Evolutionary conservation across 805 yeast genomes (phyloP).

Genomic region (Wickerhamiella bombiphila): DNA sequence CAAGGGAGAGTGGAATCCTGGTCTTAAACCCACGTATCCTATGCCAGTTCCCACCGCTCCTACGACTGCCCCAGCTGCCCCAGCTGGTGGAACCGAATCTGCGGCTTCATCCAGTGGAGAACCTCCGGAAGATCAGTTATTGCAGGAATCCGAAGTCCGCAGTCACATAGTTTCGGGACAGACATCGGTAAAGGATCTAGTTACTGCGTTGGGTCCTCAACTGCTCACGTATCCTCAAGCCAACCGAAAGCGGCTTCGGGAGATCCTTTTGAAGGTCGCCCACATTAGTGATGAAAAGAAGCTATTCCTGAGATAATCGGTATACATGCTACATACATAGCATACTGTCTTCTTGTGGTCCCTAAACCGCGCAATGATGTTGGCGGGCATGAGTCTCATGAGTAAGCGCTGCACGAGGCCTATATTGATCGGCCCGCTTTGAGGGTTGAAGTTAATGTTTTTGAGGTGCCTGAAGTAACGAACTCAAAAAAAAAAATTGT

Average conservation of each 20-base stretch:
- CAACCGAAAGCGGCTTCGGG: slow-evolving; percentile 46
- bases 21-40: slow-evolving; percentile 21
- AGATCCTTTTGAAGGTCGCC: slow-evolving; percentile 41
- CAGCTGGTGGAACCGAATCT: not conserved
- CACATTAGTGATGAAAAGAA: slow-evolving; percentile 36
- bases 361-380: no score
- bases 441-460: no score
- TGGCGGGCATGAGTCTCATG: no score
- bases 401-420: no score
- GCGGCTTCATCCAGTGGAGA: slow-evolving; percentile 16
- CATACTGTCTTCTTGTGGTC: no score
- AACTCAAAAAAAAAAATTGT: no score
- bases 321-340: no score
- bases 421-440: no score
- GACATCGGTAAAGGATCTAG: slow-evolving; percentile 46
- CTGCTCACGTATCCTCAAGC: slow-evolving; percentile 43
- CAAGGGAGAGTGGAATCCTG: slow-evolving; percentile 73
- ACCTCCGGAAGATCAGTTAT: slow-evolving; percentile 28
- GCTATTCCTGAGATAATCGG: no score
- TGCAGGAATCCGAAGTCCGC: slow-evolving; percentile 62
- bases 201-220: slow-evolving; percentile 44
- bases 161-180: slow-evolving; percentile 35
- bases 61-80: slow-evolving; percentile 3
- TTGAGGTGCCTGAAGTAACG: no score
- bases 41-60: no score